Base-by-base conservation (phyloP, 192 early-diverging fungal genomes). In the Lunasporangiospora selenospora region DNA sequence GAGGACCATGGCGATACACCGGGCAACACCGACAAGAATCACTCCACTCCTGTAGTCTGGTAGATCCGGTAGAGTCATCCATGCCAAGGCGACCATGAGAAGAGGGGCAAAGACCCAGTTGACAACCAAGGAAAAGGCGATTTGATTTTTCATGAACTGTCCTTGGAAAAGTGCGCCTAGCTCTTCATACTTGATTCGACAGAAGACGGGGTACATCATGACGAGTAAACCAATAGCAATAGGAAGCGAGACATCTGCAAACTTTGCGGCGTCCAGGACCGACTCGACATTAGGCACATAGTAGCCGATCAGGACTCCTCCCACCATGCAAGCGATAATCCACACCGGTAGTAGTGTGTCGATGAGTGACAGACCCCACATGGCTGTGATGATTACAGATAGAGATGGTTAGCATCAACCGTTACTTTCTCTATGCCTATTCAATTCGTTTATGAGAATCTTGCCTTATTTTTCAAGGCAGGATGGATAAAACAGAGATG, bases 1-100 rank as follows among this genome's bases (percentile, higher is more conserved):
- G 42, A 92, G 58, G 4, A 92, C 90, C 89, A 92, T 91, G 33
- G 90, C 90, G 63, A 90, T 91, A 75, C 89, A 90, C 19, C 87
- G 43, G 38, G 63, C 63, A 24, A 56, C 39, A 36, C 63, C 33
- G 12, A 84, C 82, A 44, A 84, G 64, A 42, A 91, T 80, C 11
- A 91, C 80, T 2, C 90, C 90, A 4, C 77, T 82, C 19, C 89
- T 83, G 53, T 84, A 84, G n/a, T 82, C 81, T 39, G 79, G 81
- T 26, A 89, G 70, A 65, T 91, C 89, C 3, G 85, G 84, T 11
- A 91, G 69, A 15, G 81, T 80, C 42, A 77, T 77, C 89, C 90
- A 90, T 2, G 89, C 89, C 13, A 92, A 55, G 6, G 66, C 83
- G 4, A 80, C 80, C 89, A 92, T 90, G 23, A 89, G 6, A 8